Evolutionary conservation across 225 moss, liverwort and hornwort species (phyloP).

Genomic region (Pseudisothecium myosuroides): DNA sequence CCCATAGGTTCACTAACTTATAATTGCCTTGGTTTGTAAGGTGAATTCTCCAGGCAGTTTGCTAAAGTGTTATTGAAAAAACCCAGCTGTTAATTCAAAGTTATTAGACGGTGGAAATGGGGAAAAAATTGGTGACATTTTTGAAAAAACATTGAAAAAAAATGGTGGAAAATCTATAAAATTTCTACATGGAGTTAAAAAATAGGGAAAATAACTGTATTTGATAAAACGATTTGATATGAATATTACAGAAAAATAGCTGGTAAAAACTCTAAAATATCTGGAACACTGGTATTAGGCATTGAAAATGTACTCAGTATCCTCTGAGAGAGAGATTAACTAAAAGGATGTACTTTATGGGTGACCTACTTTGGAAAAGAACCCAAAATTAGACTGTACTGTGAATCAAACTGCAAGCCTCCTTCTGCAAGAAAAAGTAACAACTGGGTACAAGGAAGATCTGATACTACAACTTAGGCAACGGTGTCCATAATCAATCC

Average conservation of each 20-base stretch:
- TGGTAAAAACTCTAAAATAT: too few relatives aligned
- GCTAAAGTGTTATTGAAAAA: not conserved
- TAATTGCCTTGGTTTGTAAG: not conserved
- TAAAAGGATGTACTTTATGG: not conserved
- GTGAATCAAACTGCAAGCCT: not conserved
- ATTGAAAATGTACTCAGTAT: not conserved
- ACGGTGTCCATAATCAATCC: not conserved
- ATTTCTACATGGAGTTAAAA: rapidly evolving
- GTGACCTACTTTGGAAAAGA: not conserved
- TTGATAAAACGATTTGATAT: rapidly evolving
- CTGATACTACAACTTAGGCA: not conserved
- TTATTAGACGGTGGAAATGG: not conserved
- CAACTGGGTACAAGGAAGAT: not conserved
- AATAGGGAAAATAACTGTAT: not conserved
- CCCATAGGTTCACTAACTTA: not conserved
- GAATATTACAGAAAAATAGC: not conserved
- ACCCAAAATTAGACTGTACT: not conserved
- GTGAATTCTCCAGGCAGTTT: not conserved
- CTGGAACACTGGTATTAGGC: rapidly evolving
- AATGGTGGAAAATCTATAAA: not conserved
- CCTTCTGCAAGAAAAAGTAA: not conserved
- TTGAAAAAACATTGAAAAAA: not conserved
- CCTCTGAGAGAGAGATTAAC: not conserved
- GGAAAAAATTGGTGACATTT: not conserved
- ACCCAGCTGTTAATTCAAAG: not conserved